These are phyloP conservation scores for Beta vulgaris DNA, from an alignment of 148 eudicot species.

Conservation along the genomic window DNA sequence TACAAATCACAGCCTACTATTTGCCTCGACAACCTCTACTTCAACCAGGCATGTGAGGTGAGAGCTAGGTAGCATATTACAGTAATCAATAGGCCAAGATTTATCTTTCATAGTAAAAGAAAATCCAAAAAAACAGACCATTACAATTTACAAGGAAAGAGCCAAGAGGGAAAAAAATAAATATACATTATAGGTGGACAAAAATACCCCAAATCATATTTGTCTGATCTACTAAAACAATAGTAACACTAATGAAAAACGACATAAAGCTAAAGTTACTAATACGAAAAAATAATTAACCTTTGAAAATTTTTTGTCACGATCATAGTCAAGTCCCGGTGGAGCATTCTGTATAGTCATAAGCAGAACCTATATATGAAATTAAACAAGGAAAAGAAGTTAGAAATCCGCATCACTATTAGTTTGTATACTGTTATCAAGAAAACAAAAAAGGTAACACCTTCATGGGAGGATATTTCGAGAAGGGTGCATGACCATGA, in stretches of 20 bases:
- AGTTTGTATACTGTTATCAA: not conserved
- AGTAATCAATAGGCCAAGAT: not conserved
- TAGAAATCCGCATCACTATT: conserved; percentile 3
- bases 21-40: not conserved
- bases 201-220: not conserved
- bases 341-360: conserved; percentile 99
- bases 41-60: not conserved
- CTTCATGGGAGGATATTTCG: conserved; percentile 99
- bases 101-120: not conserved
- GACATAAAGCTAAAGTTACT: not conserved
- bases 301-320: conserved; percentile 96
- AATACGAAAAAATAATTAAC: conserved; percentile 35
- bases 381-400: not conserved
- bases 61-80: not conserved
- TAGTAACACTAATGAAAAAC: not conserved
- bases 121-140: not conserved
- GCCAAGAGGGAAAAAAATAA: not conserved
- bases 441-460: conserved; percentile 27
- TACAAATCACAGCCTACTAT: not conserved
- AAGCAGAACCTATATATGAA: conserved; percentile 60
- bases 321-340: conserved; percentile 97
- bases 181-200: not conserved
- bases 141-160: not conserved
- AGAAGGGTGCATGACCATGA: conserved; percentile 99
- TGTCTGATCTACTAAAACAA: not conserved